Conservation (phyloP, 768 basidiomycete species). For the Multifurca ochricompacta region DNA sequence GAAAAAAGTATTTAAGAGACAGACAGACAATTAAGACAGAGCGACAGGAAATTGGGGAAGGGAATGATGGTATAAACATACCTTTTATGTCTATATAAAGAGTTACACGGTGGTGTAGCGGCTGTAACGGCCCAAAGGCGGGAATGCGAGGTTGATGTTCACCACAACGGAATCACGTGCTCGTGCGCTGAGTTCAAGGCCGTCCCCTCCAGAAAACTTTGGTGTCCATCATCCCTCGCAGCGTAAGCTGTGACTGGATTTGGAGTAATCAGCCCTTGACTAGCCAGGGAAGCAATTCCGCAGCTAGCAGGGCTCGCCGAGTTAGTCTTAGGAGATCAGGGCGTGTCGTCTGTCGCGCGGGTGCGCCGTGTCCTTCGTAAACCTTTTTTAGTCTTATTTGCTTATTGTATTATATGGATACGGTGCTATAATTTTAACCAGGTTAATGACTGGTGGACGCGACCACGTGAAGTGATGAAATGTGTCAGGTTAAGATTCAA, state of each 20-base stretch:
- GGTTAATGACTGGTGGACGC: no score
- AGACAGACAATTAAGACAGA: no score
- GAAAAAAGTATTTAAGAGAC: no score
- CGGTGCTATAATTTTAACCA: no score
- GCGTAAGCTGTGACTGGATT: conserved; percentile 56
- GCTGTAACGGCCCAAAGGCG: conserved; percentile 76
- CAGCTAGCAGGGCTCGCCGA: conserved; percentile 81
- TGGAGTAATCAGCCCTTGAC: conserved; percentile 82
- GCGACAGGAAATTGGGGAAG: not conserved
- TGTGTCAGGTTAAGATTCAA: no score
- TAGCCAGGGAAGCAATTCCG: conserved; percentile 91
- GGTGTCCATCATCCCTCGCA: conserved; percentile 60
- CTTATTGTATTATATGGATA: no score
- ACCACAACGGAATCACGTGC: conserved; percentile 48
- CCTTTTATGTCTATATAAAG: accelerated
- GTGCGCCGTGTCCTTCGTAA: conserved; percentile 66
- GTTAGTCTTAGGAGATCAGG: conserved; percentile 92
- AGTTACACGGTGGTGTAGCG: conserved; percentile 44
- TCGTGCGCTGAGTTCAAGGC: conserved; percentile 89
- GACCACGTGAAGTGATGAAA: no score
- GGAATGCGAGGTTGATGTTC: conserved; percentile 68
- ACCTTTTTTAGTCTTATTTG: no score
- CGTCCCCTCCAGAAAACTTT: conserved; percentile 94
- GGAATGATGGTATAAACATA: not conserved
- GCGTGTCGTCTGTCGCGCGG: conserved; percentile 76